A percentile compares a stretch with the other conserved stretches of the same genome.
phyloP scores from a whole-genome alignment of 2,329 filamentous ascomycete genomes.

The Cordyceps pruinosa region DNA sequence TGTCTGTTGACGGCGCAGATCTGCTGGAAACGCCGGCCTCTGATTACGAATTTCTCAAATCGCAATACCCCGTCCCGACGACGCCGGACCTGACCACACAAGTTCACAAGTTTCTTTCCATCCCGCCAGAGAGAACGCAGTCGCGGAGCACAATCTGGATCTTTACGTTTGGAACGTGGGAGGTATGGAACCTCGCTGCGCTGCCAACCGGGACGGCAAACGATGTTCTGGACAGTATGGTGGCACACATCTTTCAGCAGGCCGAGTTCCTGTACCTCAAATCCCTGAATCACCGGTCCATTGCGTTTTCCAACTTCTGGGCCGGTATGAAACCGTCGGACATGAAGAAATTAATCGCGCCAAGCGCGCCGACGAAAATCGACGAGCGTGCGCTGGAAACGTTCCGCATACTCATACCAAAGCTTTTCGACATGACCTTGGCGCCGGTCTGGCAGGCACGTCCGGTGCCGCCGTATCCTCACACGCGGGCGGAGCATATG shows the following conservation, averaged over 20 bases:
- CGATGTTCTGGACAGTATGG: conserved; percentile 29
- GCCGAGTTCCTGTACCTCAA: conserved; percentile 41
- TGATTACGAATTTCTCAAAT: conserved; percentile 37
- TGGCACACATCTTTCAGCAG: conserved; percentile 36
- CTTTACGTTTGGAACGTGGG: conserved; percentile 48
- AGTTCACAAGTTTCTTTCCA: conserved; percentile 38
- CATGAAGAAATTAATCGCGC: conserved; percentile 21
- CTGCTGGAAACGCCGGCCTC: conserved; percentile 28
- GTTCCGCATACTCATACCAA: conserved; percentile 47
- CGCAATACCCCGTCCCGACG: conserved; percentile 35
- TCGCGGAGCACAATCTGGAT: conserved; percentile 46
- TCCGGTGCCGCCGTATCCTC: conserved; percentile 35
- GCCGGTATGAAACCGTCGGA: conserved; percentile 23
- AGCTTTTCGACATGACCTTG: conserved; percentile 46
- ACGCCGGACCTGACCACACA: conserved; percentile 39
- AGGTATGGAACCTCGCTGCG: conserved; percentile 45
- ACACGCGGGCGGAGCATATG: conserved; percentile 44
- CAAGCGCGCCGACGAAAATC: conserved; percentile 18
- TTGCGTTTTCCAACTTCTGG: conserved; percentile 41
- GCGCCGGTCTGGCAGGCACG: conserved; percentile 46
- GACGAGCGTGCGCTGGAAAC: conserved; percentile 27
- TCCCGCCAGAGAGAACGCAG: conserved; percentile 24
- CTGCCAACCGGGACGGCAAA: conserved; percentile 35
- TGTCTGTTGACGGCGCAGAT: conserved; percentile 25
- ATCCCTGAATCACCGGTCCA: conserved; percentile 33